Conservation (phyloP, 1,284 basidiomycete genomes). For the Crocinoboletus sp. region DNA sequence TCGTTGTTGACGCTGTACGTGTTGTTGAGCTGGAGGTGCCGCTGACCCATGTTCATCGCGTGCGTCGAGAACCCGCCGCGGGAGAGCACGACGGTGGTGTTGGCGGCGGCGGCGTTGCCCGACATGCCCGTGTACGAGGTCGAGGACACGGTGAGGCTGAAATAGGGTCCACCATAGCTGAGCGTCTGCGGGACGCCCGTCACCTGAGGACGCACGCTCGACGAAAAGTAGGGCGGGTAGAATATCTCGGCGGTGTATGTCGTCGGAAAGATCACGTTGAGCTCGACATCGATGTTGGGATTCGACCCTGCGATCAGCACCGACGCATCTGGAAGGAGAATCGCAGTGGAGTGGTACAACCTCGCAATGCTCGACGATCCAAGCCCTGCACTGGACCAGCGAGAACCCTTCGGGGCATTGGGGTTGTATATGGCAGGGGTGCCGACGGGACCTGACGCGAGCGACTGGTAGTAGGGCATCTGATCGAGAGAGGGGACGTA, state of each 20-base stretch:
- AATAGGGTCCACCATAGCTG: slow-evolving; percentile 78
- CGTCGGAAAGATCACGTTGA: slow-evolving; percentile 69
- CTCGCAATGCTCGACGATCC: slow-evolving; percentile 58
- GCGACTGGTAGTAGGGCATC: slow-evolving; percentile 61
- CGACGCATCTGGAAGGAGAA: slow-evolving; percentile 85
- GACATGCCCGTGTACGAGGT: slow-evolving; percentile 41
- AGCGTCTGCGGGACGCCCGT: slow-evolving; percentile 70
- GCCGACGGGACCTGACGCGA: slow-evolving; percentile 59
- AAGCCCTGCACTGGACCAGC: slow-evolving; percentile 68
- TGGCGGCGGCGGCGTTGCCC: slow-evolving; percentile 45
- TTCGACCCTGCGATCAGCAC: slow-evolving; percentile 89
- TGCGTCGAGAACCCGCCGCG: slow-evolving; percentile 76
- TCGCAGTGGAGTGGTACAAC: slow-evolving; percentile 82
- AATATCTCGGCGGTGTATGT: slow-evolving; percentile 85
- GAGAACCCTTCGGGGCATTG: slow-evolving; percentile 51
- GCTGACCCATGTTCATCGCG: slow-evolving; percentile 63
- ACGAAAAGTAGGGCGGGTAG: slow-evolving; percentile 79
- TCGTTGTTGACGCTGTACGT: slow-evolving; percentile 55
- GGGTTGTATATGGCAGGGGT: slow-evolving; percentile 77
- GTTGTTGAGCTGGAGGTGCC: slow-evolving; percentile 44
- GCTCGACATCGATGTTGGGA: slow-evolving; percentile 84
- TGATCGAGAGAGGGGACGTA: slow-evolving; percentile 39
- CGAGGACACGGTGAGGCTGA: slow-evolving; percentile 53
- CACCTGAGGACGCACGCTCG: slow-evolving; percentile 65
- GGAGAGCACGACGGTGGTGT: slow-evolving; percentile 64